Conservation (phyloP, 2,329 filamentous ascomycete species). For the Colletotrichum abscissum region DNA sequence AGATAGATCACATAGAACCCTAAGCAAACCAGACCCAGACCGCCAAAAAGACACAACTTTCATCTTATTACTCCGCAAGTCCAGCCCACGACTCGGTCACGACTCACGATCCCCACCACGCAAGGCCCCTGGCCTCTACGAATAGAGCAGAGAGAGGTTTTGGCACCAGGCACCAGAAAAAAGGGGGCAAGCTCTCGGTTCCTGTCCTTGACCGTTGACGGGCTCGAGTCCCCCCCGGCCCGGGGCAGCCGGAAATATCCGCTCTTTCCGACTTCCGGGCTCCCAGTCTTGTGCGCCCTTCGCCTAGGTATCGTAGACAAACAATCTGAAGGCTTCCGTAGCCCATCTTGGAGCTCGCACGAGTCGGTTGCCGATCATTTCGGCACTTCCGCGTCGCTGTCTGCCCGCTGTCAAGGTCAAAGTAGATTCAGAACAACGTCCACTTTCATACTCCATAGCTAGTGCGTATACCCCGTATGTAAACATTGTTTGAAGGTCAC, state of each 20-base stretch:
- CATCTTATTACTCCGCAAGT: no score
- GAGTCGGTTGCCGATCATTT: not conserved
- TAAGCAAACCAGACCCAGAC: not conserved
- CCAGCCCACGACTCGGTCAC: not conserved
- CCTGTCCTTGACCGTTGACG: not conserved
- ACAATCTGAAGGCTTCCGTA: not conserved
- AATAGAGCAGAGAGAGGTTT: not conserved
- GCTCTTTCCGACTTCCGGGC: not conserved
- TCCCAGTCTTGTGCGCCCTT: not conserved
- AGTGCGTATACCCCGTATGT: no score
- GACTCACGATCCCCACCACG: not conserved
- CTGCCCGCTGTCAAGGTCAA: not conserved
- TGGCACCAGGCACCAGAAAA: not conserved
- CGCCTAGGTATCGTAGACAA: slow-evolving; percentile 4
- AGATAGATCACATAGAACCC: not conserved
- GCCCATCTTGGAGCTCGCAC: not conserved
- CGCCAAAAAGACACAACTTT: no score
- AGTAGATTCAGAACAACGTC: no score
- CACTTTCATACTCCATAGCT: no score
- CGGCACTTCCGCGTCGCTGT: not conserved
- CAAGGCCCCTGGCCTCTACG: not conserved
- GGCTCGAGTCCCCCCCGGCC: not conserved
- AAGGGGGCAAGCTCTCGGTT: not conserved
- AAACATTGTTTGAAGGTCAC: not conserved
- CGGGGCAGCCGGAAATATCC: not conserved